Evolutionary conservation across 2,329 filamentous ascomycete genomes (phyloP), one percentile per base, ranked within the genome.

Genomic region (Trichoderma citrinoviride): DNA sequence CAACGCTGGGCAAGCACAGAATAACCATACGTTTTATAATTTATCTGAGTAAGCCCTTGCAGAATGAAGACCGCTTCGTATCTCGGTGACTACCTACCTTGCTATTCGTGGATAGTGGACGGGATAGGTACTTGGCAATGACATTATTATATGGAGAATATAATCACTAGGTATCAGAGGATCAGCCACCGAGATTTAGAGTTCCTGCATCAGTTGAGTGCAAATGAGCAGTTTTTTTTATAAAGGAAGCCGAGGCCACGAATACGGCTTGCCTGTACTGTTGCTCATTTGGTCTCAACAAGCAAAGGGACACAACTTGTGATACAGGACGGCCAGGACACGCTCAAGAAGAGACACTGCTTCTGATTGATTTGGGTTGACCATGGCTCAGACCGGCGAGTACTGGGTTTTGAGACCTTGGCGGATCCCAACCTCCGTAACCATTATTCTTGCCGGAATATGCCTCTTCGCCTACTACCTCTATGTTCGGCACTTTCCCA

Each of bases 31-130:
- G 33, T 3, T 14, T 37, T 37, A 14, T 37, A 14, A 37, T 37
- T 37, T 37, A 37, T 54, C 52, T 56, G 37, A 56, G 53, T 56
- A 56, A 56, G 53, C 53, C 37, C 37, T 55, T 55, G 33, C n/a
- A 27, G 37, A 27, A 56, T 14, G 40, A 43, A 23, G 33, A 56
- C 21, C n/a, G 4, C 19, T 27, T 25, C 12, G 5, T 8, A 54
- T 27, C 10, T 40, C 7, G 27, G 25, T 2, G 15, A 43, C 27
- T 14, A 43, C 27, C 10, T 8, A 3, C 17, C 12, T 55, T 5
- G 27, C 19, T 19, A 23, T 19, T 1, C 14, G 7, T 14, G 8
- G 17, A 15, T 29, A 43, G 8, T 21, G 37, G 43, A 56, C 27
- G 7, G n/a, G n/a, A n/a, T n/a, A 27, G 23, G 21, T 8, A 21